Evolutionary conservation across 257 asterid species (phyloP).

Genomic region (Nicotiana obtusifolia): DNA sequence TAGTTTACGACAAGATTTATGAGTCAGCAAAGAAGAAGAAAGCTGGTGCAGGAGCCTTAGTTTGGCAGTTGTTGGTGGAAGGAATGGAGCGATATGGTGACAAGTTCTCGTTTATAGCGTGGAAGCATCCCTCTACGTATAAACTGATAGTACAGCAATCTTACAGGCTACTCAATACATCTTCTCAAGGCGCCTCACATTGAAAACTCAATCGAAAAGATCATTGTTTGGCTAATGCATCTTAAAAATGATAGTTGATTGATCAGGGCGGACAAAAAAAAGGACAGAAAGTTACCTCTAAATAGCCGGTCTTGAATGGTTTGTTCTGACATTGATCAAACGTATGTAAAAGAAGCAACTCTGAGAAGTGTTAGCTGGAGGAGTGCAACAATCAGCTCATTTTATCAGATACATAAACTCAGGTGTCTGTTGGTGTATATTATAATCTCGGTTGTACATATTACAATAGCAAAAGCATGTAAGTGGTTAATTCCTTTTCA

Average conservation of each 20-base stretch:
- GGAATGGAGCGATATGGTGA: conserved; percentile 29
- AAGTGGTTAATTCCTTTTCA: too few species aligned
- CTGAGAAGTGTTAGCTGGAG: not conserved
- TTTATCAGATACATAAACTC: not conserved
- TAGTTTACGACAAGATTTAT: conserved; percentile 24
- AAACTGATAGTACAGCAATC: conserved; percentile 31
- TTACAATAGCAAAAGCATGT: too few species aligned
- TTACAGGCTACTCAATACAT: conserved; percentile 20
- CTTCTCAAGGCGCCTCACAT: conserved; percentile 2
- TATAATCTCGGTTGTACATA: not conserved
- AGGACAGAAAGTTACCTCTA: too few species aligned
- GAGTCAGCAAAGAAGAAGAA: conserved; percentile 28
- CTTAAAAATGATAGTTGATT: not conserved
- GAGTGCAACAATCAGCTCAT: not conserved
- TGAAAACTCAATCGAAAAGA: not conserved
- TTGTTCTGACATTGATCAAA: not conserved
- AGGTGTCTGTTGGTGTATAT: not conserved
- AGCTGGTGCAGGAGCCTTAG: conserved; percentile 34
- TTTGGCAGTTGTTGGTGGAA: conserved; percentile 35
- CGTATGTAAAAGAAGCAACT: not conserved
- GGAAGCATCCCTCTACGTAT: conserved; percentile 29
- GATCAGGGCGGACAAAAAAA: not conserved
- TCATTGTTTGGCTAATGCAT: conserved; percentile 14
- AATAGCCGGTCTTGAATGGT: not conserved
- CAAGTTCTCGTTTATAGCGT: conserved; percentile 27